Percentiles rank a stretch among this genome's conserved stretches.
phyloP scores from a whole-genome alignment of 495 filamentous ascomycete genomes.

The Hypoxylon crocopeplum region DNA sequence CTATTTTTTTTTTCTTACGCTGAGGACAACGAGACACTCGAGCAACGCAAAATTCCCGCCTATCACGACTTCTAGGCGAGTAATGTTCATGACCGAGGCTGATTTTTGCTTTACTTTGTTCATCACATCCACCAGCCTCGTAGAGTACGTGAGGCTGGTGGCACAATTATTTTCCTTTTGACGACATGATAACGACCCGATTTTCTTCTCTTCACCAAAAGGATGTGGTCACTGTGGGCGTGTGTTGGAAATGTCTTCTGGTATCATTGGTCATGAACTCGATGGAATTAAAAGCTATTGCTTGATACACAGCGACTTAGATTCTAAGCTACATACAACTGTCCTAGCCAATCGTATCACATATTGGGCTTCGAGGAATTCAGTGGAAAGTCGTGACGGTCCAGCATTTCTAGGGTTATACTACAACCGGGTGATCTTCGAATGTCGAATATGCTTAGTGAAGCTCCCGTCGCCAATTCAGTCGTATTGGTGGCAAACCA shows the following conservation, averaged over 20 bases:
- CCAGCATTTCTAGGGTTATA: conserved; percentile 9
- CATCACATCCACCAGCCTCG: conserved; percentile 36
- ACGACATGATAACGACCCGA: conserved; percentile 46
- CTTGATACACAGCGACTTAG: conserved; percentile 46
- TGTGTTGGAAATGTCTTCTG: conserved; percentile 48
- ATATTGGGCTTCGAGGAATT: conserved; percentile 35
- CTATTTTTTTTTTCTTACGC: conserved; percentile 31
- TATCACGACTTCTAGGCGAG: conserved; percentile 42
- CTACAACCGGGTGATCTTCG: background rate
- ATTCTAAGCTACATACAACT: conserved; percentile 47
- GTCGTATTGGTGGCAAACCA: conserved; percentile 4
- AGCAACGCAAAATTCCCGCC: conserved; percentile 34
- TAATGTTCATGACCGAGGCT: conserved; percentile 44
- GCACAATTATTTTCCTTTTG: conserved; percentile 41
- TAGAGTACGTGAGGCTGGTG: conserved; percentile 31
- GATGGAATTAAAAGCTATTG: conserved; percentile 45
- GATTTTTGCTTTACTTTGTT: conserved; percentile 42
- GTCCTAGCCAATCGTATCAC: conserved; percentile 38
- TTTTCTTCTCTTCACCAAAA: conserved; percentile 45
- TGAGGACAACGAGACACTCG: conserved; percentile 40
- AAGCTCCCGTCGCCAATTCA: conserved; percentile 2
- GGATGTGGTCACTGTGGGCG: conserved; percentile 42
- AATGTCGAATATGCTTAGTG: background rate
- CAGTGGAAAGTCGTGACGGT: conserved; percentile 25
- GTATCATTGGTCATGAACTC: conserved; percentile 51